These are phyloP conservation scores for Dioscorea cayenensis DNA, from an alignment of 116 monocot species.

Conservation along the genomic window DNA sequence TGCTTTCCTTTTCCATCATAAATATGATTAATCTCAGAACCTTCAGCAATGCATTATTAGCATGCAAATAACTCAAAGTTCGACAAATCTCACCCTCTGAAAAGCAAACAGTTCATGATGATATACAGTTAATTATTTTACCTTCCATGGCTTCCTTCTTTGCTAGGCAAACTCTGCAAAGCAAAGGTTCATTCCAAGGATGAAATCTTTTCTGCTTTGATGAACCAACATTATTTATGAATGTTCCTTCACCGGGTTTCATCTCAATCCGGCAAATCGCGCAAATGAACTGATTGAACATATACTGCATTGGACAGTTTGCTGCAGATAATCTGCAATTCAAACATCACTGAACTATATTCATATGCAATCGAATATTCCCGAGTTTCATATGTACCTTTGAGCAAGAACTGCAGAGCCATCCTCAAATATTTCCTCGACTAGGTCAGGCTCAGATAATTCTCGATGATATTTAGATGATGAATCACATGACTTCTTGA, in stretches of 20 bases:
- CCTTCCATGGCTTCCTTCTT: constrained; percentile 98
- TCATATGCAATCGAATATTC: too few species aligned
- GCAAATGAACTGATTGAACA: constrained; percentile 90
- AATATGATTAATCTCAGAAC: too few species aligned
- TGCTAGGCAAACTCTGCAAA: constrained; percentile 61
- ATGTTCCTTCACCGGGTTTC: constrained; percentile 83
- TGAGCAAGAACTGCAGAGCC: constrained; percentile 73
- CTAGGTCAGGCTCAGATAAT: constrained; percentile 46
- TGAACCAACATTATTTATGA: constrained; percentile 58
- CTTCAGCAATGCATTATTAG: too few species aligned
- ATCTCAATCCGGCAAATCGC: constrained; percentile 81
- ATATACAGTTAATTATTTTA: constrained; percentile 9
- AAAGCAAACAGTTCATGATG: neutral
- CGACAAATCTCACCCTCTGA: too few species aligned
- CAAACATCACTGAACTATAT: neutral
- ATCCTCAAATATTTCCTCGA: constrained; percentile 89
- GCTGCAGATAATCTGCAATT: constrained; percentile 61
- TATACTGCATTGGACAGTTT: constrained; percentile 70
- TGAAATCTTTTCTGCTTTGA: constrained; percentile 34
- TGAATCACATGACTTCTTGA: constrained; percentile 49
- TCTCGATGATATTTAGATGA: constrained; percentile 41
- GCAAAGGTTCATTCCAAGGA: constrained; percentile 87
- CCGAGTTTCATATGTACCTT: constrained; percentile 29
- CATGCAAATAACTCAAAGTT: too few species aligned
- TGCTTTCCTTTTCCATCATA: too few species aligned